These are phyloP conservation scores for Leccinum angustisporum DNA, from an alignment of 1,284 basidiomycete species.

Conservation along the genomic window DNA sequence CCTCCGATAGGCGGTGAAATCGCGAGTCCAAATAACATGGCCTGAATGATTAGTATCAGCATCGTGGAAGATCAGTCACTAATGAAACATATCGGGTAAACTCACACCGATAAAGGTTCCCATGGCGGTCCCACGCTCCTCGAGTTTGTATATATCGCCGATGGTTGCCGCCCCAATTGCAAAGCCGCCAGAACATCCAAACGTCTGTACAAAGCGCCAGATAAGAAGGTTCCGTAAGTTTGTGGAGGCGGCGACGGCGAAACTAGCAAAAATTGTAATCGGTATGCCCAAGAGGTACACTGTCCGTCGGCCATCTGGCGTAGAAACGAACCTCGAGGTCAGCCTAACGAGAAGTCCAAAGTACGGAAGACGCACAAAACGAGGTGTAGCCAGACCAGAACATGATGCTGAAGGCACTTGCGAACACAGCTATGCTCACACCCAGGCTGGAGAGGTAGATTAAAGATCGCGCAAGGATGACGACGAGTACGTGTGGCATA, in stretches of 20 bases:
- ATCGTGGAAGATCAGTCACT: not conserved
- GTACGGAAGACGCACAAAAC: constrained; percentile 25
- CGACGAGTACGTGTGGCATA: constrained; percentile 25
- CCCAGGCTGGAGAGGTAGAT: constrained; percentile 21
- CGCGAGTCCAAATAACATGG: constrained; percentile 44
- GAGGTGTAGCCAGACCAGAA: constrained; percentile 15
- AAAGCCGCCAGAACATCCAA: constrained; percentile 40
- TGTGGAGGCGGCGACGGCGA: constrained; percentile 41
- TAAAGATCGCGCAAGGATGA: not conserved
- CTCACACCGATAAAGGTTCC: constrained; percentile 45
- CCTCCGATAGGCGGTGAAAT: constrained; percentile 47
- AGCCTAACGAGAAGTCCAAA: not conserved
- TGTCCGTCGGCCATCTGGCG: constrained; percentile 41
- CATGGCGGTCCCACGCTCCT: constrained; percentile 50
- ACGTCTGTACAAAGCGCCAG: constrained; percentile 48
- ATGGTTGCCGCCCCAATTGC: constrained; percentile 49
- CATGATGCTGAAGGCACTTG: constrained; percentile 6
- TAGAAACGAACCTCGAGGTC: not conserved
- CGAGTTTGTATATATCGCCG: constrained; percentile 47
- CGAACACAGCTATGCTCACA: constrained; percentile 30
- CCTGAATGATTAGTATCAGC: constrained; percentile 28
- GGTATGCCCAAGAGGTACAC: constrained; percentile 49
- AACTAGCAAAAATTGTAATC: constrained; percentile 42
- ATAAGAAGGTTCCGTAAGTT: constrained; percentile 41
- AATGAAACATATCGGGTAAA: not conserved